phyloP scores from a whole-genome alignment of 139 green algal genomes.

The Zygnema circumcarinatum region DNA sequence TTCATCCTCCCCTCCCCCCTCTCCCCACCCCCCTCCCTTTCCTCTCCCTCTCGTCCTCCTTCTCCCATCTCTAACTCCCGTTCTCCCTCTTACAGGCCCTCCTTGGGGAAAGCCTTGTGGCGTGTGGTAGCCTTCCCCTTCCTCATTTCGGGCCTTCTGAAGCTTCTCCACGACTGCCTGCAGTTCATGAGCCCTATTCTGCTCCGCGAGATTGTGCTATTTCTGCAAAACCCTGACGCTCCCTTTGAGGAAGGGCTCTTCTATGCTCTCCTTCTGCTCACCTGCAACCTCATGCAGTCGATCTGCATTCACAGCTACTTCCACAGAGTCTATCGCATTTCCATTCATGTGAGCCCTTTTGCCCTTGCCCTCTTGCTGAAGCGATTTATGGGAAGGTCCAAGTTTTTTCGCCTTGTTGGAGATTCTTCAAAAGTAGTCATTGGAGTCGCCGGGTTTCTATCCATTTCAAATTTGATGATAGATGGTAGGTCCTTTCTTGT shows the following conservation, averaged over 20 bases:
- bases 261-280: slow-evolving; percentile 33
- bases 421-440: neutral
- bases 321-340: slow-evolving; percentile 47
- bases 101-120: neutral
- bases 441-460: neutral
- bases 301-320: slow-evolving; percentile 60
- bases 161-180: slow-evolving; percentile 54
- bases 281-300: slow-evolving; percentile 51
- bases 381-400: neutral
- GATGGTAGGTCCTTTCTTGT: neutral
- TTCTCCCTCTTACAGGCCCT: slow-evolving; percentile 8
- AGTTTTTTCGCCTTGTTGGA: neutral
- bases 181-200: slow-evolving; percentile 53
- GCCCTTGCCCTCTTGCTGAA: slow-evolving; percentile 5
- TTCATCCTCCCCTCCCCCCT: neutral
- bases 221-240: slow-evolving; percentile 35
- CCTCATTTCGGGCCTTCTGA: slow-evolving; percentile 10
- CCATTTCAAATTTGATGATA: neutral
- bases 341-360: slow-evolving; percentile 10
- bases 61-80: neutral
- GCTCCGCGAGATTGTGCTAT: slow-evolving; percentile 35
- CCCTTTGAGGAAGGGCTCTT: slow-evolving; percentile 15
- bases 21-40: neutral
- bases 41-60: neutral
- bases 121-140: neutral